Percentiles rank a stretch among this genome's conserved stretches.
phyloP scores from a whole-genome alignment of 1,284 basidiomycete species.

The Stygiomarasmius scandens region DNA sequence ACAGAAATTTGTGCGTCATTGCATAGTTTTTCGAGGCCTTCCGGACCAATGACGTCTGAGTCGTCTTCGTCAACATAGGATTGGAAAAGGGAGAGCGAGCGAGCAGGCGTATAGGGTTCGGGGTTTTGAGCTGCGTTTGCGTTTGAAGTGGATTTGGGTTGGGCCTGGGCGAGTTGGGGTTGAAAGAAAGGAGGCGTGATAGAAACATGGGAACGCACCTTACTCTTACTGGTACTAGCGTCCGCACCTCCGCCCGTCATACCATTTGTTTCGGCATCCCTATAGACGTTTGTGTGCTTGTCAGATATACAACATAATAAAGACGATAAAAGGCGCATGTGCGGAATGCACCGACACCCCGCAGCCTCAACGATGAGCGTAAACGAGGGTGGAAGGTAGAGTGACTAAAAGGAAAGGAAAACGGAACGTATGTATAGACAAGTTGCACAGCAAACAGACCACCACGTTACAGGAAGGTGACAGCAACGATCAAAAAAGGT shows the following conservation, averaged over 20 bases:
- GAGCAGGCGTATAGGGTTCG: slow-evolving; percentile 53
- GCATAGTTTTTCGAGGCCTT: slow-evolving; percentile 69
- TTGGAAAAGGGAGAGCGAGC: slow-evolving; percentile 59
- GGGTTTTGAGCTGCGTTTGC: slow-evolving; percentile 24
- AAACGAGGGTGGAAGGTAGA: too few relatives aligned
- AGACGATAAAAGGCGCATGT: slow-evolving; percentile 55
- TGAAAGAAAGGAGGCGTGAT: background rate
- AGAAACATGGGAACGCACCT: slow-evolving; percentile 19
- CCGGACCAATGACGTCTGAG: slow-evolving; percentile 60
- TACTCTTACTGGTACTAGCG: slow-evolving; percentile 17
- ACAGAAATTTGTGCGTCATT: slow-evolving; percentile 64
- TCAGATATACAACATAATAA: slow-evolving; percentile 58
- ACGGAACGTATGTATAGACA: too few relatives aligned
- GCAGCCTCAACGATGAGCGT: slow-evolving; percentile 5
- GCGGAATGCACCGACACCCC: slow-evolving; percentile 30
- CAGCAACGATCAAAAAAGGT: slow-evolving; percentile 23
- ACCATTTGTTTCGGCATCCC: slow-evolving; percentile 44
- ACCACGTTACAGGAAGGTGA: too few relatives aligned
- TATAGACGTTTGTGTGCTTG: slow-evolving; percentile 41
- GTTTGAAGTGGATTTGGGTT: too few relatives aligned
- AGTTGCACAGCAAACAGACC: slow-evolving; percentile 17
- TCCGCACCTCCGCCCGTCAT: too few relatives aligned
- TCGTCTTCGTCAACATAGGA: slow-evolving; percentile 65
- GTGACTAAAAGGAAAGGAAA: too few relatives aligned
- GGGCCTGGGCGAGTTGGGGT: too few relatives aligned